Evolutionary conservation across 306 rosid genomes (phyloP).

Genomic region (Rosa chinensis): DNA sequence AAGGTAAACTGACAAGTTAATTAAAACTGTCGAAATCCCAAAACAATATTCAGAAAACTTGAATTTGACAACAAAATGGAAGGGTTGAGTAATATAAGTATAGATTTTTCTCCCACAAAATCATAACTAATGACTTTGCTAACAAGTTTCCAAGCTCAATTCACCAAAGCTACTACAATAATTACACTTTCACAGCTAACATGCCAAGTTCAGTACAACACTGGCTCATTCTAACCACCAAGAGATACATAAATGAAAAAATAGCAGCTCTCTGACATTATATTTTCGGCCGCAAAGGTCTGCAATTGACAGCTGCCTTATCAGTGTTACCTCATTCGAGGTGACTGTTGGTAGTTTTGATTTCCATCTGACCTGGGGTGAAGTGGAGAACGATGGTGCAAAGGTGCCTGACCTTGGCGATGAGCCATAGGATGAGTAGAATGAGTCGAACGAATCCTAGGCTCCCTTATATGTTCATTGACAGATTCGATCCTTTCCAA

Average conservation of each 20-base stretch:
- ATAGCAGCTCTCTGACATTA: neutral
- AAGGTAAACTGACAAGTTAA: neutral
- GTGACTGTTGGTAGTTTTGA: constrained; percentile 30
- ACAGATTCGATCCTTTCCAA: constrained; percentile 62
- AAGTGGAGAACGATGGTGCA: constrained; percentile 63
- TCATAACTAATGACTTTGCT: neutral
- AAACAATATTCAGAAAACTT: neutral
- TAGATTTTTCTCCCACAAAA: neutral
- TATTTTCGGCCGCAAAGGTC: neutral
- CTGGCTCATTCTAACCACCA: neutral
- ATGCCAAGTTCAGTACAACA: constrained; percentile 6
- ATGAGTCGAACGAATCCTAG: constrained; percentile 34
- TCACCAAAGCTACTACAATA: constrained; percentile 9
- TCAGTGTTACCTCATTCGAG: constrained; percentile 20
- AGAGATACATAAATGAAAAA: neutral
- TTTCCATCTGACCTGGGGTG: constrained; percentile 32
- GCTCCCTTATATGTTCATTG: constrained; percentile 46
- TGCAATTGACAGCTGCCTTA: constrained; percentile 7
- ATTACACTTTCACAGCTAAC: constrained; percentile 18
- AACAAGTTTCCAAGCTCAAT: constrained; percentile 1
- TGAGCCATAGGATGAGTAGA: constrained; percentile 36
- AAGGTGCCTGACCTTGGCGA: constrained; percentile 40
- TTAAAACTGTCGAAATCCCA: neutral
- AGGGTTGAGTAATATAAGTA: neutral
- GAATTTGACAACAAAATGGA: neutral